Evolutionary conservation across 768 basidiomycete genomes (phyloP).

Genomic region (Hericium erinaceus): DNA sequence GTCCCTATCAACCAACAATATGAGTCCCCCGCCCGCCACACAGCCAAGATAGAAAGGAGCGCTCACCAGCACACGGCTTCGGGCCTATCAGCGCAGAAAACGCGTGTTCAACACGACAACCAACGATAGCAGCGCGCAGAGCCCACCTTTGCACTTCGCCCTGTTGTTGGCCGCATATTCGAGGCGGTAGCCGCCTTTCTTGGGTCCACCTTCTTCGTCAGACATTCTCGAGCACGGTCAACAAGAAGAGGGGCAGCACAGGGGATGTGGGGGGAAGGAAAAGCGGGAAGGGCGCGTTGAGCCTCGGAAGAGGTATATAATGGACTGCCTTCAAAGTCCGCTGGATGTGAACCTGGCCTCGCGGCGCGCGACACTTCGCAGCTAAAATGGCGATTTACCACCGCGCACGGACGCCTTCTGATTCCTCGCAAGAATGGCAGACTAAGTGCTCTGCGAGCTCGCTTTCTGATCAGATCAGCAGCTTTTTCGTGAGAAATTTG

Average conservation of each 20-base stretch:
- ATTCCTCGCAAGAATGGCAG: no score
- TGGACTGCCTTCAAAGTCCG: background rate
- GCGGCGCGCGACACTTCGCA: background rate
- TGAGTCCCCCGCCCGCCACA: conserved; percentile 7
- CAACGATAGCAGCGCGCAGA: conserved; percentile 17
- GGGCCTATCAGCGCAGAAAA: conserved; percentile 39
- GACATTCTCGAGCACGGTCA: conserved; percentile 22
- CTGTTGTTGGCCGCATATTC: conserved; percentile 64
- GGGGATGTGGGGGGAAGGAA: conserved; percentile 16
- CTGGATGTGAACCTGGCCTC: background rate
- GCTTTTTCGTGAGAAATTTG: no score
- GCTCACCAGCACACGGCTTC: conserved; percentile 65
- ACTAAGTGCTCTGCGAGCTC: no score
- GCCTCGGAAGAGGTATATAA: background rate
- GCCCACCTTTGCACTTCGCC: conserved; percentile 72
- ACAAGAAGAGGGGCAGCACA: conserved; percentile 5
- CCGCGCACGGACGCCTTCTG: background rate
- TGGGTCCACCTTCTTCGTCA: conserved; percentile 20
- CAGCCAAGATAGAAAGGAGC: background rate
- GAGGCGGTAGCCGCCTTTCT: conserved; percentile 64
- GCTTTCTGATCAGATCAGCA: no score
- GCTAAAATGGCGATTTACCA: background rate
- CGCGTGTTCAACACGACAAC: conserved; percentile 14
- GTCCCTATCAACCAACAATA: conserved; percentile 41
- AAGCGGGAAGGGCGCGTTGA: conserved; percentile 12